Evolutionary conservation across 1,139 yeast genomes (phyloP).

Genomic region (Scheffersomyces cryptocercus): DNA sequence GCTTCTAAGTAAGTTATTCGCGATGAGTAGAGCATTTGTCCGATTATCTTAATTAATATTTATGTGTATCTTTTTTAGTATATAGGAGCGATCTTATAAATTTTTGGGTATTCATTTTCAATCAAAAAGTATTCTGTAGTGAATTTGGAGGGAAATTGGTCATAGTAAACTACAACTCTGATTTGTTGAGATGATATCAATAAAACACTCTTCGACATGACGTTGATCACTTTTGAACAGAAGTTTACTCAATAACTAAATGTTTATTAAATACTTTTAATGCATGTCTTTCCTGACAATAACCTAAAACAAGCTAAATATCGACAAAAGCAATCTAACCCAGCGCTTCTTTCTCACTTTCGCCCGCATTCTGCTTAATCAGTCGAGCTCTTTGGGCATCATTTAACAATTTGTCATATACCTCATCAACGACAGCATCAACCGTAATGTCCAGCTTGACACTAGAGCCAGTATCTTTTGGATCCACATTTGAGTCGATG

Average conservation of each 20-base stretch:
- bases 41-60: background rate
- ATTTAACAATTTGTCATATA: slow-evolving; percentile 67
- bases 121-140: no score
- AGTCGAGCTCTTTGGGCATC: slow-evolving; percentile 67
- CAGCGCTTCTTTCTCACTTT: no score
- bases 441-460: slow-evolving; percentile 15
- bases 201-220: no score
- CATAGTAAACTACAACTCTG: no score
- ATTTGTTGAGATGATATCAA: no score
- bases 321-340: no score
- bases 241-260: no score
- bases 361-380: slow-evolving; percentile 23
- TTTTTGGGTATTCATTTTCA: slow-evolving; percentile 1
- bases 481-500: slow-evolving; percentile 26
- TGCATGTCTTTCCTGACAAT: no score
- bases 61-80: background rate
- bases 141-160: no score
- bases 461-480: slow-evolving; percentile 8
- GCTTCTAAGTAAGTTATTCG: slow-evolving; percentile 45
- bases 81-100: background rate
- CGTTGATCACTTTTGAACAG: no score
- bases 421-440: slow-evolving; percentile 58
- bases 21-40: background rate
- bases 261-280: no score
- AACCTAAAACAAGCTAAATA: no score